Percentiles rank a stretch among this genome's conserved stretches.
These are phyloP conservation scores for Sanghuangporus baumii DNA, from an alignment of 1,284 basidiomycete species.

Conservation along the genomic window DNA sequence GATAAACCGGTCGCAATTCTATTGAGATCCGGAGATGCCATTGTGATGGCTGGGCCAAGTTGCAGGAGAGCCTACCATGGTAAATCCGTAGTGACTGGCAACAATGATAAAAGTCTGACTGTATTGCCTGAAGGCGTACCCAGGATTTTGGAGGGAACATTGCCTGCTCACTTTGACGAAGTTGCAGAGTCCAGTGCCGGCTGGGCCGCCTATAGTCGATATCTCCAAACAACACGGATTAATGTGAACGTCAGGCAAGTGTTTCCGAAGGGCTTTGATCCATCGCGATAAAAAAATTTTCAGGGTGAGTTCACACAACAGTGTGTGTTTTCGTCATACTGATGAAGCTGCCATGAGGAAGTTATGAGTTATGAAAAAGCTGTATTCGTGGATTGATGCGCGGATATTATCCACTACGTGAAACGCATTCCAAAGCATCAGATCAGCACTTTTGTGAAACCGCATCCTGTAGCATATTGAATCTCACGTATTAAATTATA, in stretches of 20 bases:
- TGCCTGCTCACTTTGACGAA: constrained; percentile 57
- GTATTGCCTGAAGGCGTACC: constrained; percentile 61
- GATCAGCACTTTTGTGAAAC: not conserved
- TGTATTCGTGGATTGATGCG: not conserved
- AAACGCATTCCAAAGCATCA: not conserved
- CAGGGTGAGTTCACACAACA: not conserved
- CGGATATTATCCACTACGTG: not conserved
- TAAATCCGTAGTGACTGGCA: constrained; percentile 25
- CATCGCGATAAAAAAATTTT: constrained; percentile 20
- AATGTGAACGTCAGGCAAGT: constrained; percentile 91
- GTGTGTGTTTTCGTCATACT: not conserved
- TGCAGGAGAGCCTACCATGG: constrained; percentile 86
- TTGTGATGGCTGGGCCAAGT: constrained; percentile 87
- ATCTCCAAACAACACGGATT: constrained; percentile 64
- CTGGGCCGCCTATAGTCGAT: constrained; percentile 58
- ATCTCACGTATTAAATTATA: not conserved
- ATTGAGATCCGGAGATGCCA: constrained; percentile 80
- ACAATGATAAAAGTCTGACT: not conserved
- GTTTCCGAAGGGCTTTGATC: constrained; percentile 66
- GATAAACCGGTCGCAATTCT: constrained; percentile 73
- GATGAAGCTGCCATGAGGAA: not conserved
- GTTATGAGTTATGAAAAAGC: not conserved
- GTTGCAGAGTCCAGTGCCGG: constrained; percentile 29
- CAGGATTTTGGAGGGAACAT: constrained; percentile 72
- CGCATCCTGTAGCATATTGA: not conserved